These are phyloP conservation scores for Fusarium sp. DNA, from an alignment of 2,329 filamentous ascomycete species.

Conservation along the genomic window DNA sequence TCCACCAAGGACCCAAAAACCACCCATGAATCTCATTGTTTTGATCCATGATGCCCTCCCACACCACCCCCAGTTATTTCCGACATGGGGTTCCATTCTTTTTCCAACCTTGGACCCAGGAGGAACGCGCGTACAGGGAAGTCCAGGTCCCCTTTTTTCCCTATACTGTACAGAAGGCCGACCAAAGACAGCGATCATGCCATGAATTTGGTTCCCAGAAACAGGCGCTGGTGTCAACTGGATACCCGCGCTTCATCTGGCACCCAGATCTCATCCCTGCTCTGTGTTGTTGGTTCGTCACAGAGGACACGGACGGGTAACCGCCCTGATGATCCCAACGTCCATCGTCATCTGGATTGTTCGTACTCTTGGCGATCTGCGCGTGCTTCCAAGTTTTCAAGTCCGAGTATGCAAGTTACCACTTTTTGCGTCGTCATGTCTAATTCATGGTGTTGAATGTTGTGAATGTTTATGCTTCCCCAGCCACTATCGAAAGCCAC, in stretches of 20 bases:
- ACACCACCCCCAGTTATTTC: constrained; percentile 33
- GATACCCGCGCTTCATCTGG: background rate
- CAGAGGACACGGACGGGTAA: background rate
- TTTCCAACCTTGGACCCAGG: constrained; percentile 9
- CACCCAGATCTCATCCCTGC: background rate
- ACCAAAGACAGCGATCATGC: background rate
- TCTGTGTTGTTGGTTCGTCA: background rate
- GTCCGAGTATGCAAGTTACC: background rate
- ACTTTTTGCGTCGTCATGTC: background rate
- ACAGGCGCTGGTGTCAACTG: background rate
- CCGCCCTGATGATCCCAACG: constrained; percentile 21
- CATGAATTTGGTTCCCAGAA: background rate
- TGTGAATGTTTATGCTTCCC: background rate
- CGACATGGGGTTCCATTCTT: constrained; percentile 19
- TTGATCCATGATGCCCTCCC: background rate
- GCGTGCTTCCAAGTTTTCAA: constrained; percentile 18
- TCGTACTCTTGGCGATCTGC: background rate
- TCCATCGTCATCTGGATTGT: constrained; percentile 20
- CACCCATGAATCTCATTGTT: background rate
- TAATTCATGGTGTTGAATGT: background rate
- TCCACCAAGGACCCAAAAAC: background rate
- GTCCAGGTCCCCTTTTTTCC: background rate
- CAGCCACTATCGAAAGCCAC: background rate
- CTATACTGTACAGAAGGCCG: background rate
- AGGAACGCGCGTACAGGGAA: constrained; percentile 30